phyloP scores from a whole-genome alignment of 2,329 filamentous ascomycete genomes.

The Neonectria hederae region DNA sequence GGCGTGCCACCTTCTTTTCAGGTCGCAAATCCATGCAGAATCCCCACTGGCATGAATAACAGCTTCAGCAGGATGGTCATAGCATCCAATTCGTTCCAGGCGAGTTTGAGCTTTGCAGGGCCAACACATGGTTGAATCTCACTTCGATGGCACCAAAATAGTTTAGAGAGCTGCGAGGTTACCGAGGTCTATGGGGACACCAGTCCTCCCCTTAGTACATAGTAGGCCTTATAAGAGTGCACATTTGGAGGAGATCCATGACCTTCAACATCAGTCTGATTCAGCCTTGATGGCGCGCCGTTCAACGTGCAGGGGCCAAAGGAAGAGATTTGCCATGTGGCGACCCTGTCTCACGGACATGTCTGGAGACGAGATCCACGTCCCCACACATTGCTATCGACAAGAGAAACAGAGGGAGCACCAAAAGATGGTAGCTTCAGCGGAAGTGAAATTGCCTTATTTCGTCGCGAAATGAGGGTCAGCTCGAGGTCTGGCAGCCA shows the following conservation, averaged over 20 bases:
- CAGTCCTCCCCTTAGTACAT: conserved; percentile 10
- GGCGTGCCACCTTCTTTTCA: neutral
- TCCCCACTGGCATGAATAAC: neutral
- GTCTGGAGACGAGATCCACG: conserved; percentile 24
- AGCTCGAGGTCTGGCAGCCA: conserved; percentile 27
- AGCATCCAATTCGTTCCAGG: conserved; percentile 16
- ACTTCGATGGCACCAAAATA: neutral
- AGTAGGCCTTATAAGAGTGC: neutral
- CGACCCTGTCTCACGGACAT: conserved; percentile 31
- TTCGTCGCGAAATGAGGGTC: conserved; percentile 34
- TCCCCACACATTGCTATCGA: conserved; percentile 21
- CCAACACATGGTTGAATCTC: neutral
- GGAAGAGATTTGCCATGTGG: conserved; percentile 37
- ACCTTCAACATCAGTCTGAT: neutral
- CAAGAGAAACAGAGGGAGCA: neutral
- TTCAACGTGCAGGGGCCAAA: conserved; percentile 11
- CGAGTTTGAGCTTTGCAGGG: conserved; percentile 17
- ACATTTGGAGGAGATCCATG: neutral
- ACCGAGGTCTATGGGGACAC: neutral
- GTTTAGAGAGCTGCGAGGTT: neutral
- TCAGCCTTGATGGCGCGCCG: neutral
- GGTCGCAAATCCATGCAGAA: neutral
- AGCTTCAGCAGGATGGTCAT: neutral
- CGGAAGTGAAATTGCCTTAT: conserved; percentile 41
- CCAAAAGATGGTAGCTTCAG: conserved; percentile 24